These are phyloP conservation scores for Trichoderma guizhouense DNA, from an alignment of 2,329 filamentous ascomycete genomes.

Conservation along the genomic window DNA sequence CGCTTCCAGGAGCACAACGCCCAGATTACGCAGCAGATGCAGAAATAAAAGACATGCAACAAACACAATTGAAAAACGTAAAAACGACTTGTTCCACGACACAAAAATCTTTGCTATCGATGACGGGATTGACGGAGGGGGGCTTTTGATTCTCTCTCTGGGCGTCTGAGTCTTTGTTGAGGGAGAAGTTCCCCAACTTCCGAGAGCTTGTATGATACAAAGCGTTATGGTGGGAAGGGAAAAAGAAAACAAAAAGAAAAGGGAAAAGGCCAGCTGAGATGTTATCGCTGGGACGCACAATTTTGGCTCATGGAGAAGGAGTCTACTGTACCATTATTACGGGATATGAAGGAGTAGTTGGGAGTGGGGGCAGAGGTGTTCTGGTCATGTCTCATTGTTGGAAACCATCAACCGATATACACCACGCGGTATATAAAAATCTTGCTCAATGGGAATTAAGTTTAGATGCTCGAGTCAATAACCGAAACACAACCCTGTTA, in stretches of 20 bases:
- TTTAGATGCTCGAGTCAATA: slow-evolving; percentile 12
- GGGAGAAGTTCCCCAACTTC: background rate
- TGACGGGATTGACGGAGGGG: background rate
- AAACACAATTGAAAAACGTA: background rate
- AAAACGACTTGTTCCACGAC: background rate
- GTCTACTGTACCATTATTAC: slow-evolving; percentile 13
- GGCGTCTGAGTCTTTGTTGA: background rate
- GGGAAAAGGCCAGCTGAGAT: background rate
- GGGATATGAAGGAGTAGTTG: background rate
- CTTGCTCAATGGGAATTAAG: slow-evolving; percentile 18
- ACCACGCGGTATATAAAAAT: background rate
- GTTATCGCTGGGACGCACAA: background rate
- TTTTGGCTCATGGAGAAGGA: background rate
- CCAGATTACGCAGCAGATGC: slow-evolving; percentile 54
- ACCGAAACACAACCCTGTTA: background rate
- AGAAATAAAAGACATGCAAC: slow-evolving; percentile 34
- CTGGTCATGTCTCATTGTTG: background rate
- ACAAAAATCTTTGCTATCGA: background rate
- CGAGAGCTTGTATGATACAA: slow-evolving; percentile 2
- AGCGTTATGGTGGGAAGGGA: background rate
- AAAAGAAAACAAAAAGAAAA: background rate
- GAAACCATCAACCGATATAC: background rate
- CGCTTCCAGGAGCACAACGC: slow-evolving; percentile 75
- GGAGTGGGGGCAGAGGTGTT: background rate
- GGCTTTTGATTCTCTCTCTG: background rate